phyloP scores from a whole-genome alignment of 192 early-diverging fungal species.

The Coemansia pectinata region DNA sequence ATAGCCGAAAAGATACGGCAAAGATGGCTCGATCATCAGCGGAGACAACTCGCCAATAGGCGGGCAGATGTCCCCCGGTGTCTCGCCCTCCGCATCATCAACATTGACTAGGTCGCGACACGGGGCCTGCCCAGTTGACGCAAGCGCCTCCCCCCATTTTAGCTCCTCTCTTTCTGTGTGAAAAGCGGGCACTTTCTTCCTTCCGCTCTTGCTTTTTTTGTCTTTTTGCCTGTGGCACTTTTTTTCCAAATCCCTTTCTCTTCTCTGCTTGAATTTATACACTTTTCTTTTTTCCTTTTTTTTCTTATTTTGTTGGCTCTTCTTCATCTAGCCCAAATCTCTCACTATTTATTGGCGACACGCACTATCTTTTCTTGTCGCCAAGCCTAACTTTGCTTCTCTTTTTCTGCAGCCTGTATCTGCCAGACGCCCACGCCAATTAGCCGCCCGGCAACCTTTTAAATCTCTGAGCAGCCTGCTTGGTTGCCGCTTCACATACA shows the following conservation, averaged over 20 bases:
- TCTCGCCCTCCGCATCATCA: slow-evolving; percentile 4
- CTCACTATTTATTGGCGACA: background rate
- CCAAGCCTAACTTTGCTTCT: background rate
- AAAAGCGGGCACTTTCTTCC: slow-evolving; percentile 1
- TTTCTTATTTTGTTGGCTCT: background rate
- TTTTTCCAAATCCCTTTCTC: background rate
- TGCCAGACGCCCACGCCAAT: background rate
- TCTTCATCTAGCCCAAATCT: background rate
- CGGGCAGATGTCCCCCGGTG: background rate
- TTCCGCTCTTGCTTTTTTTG: background rate
- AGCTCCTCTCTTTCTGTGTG: background rate
- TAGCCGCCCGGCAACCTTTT: background rate
- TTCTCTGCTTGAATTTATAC: background rate
- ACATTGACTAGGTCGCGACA: background rate
- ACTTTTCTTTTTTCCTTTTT: background rate
- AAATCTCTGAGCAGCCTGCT: slow-evolving; percentile 3
- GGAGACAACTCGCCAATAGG: background rate
- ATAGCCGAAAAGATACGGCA: background rate
- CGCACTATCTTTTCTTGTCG: background rate
- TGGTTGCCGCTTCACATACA: background rate
- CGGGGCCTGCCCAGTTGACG: background rate
- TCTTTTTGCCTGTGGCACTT: background rate
- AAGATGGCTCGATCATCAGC: background rate
- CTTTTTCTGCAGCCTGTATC: background rate
- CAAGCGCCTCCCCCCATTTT: slow-evolving; percentile 1